Base-by-base conservation (phyloP, 495 filamentous ascomycete species). In the Tuber microsphaerosporum region DNA sequence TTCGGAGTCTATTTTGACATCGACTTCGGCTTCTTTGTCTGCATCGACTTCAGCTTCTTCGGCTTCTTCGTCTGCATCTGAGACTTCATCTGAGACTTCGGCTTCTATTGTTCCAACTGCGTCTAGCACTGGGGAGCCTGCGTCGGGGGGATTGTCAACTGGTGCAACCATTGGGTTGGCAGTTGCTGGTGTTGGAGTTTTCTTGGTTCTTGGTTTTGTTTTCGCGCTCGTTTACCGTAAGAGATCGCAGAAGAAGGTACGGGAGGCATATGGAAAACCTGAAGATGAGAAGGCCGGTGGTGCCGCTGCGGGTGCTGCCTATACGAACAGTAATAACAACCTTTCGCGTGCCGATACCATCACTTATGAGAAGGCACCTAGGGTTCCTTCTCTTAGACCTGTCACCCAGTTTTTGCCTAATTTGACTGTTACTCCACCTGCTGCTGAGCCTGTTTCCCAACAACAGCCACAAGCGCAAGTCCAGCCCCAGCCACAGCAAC, bases 331-430 rank as follows among this genome's bases (percentile, higher is more conserved):
- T 74, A 81, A 85, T 75, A 84, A 88, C 71, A 83, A 85, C 17
- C 84, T 80, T 73, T 81, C 85, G 68, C 82, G 78, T 44, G 76
- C 77, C 76, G 80, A 81, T 71, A 75, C 81, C 82, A 84, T 76
- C 51, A 79, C 73, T 22, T 76, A 70, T 12, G 84, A 87, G 19
- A 87, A 86, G 70, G 90, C 90, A 26, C 92, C 94, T 5, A 89
- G 90, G 73, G 87, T 98, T 68, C 56, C 56, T 7, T 96, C 93
- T 79, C 87, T 97, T 71, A 91, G 93, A 51, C 95, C 94, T 0
- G 88, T 97, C 45, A 94, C 93, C 73, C 90, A 97, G 80, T 96
- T 98, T 83, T 87, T 91, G 19, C 94, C 94, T 14, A 90, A 89
- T 75, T 86, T 93, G 61, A 84, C 76, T 71, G 71, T 73, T 14